Evolutionary conservation across 192 early-diverging fungal species (phyloP), one percentile per base, ranked within the genome.

Genomic region (Coemansia sp.): DNA sequence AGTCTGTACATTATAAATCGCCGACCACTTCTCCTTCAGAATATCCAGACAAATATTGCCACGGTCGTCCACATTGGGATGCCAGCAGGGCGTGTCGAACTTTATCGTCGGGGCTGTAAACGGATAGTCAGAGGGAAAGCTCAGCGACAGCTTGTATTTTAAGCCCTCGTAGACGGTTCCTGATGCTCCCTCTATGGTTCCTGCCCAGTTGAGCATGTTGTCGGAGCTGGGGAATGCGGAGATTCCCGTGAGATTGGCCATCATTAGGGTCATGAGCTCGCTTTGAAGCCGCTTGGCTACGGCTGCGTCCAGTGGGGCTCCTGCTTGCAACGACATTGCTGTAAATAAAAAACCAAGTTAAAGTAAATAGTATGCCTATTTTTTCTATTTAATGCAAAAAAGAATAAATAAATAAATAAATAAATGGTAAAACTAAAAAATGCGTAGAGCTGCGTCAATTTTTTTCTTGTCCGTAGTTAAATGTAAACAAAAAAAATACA

Each of bases 31-130:
- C 54, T 98, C 97, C 49, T 85, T 87, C 8, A 98, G 75, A 58
- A 98, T 98, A 29, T 91, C 93, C 60, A 98, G 90, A 70, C 97
- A 98, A 14, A 98, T 93, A 29, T 91, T 87, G 30, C 97, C 97
- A 67, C 89, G 82, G 19, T 87, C 83, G 69, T 97, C 93, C 0
- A 97, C 93, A 69, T 92, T 98, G 27, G 96, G 96, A 67, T 98
- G 96, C 86, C 91, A 95, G 75, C 95, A 93, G 14, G 94, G 89
- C 47, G 85, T 88, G 10, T 85, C 73, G 74, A 98, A 98, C 57
- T 69, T 87, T 80, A 98, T 89, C 29, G 87, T 91, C 14, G 97
- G 97, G n/a, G 97, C 94, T 67, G 89, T 86, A 28, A 89, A 81
- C 34, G 94, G 96, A 67, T 98, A 98, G 39, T 87, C 82, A 32